Evolutionary conservation across 345 rosid genomes (phyloP), one percentile per base, ranked within the genome.

Genomic region (Isatis tinctoria): DNA sequence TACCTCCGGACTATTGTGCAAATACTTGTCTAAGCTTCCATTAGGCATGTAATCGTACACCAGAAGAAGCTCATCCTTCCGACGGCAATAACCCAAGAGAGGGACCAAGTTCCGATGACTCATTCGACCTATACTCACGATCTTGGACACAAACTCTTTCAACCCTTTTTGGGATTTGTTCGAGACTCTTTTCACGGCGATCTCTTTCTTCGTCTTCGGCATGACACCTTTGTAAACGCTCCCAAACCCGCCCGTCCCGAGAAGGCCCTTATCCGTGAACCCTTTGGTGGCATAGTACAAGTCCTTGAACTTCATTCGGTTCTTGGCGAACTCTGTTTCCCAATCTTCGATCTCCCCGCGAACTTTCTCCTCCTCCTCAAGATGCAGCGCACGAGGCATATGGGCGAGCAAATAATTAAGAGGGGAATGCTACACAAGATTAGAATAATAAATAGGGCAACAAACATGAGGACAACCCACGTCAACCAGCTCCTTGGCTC

Each of bases 61-160:
- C 7, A 94, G 82, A 65, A 89, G 76, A 56, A 94, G 82, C 76
- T 94, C 92, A 9, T 86, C 83, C 60, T 72, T 77, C 43, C 83
- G 74, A 28, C 96, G 85, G 51, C 97, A 89, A 88, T 96, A 94
- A 8, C 98, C 97, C 32, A 91, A 35, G 8, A 91, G 73, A 73
- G 87, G 98, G 8, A 89, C 98, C 70, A 91, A 63, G 73, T 94
- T 94, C 93, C 93, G 75, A 45, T 94, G 98, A 40, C 97, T 87
- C 80, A 94, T 91, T 70, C 93, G 88, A 20, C 98, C 98, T 0
- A 91, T 87, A 69, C 85, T 94, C 0, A 90, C 81, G 6, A 94
- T 91, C 82, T 94, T 95, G 1, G 98, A 81, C 14, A 82, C 87
- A 60, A 93, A 94, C 80, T 94, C 90, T 24, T 85, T 89, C 74